Evolutionary conservation across 371 early-diverging fungal genomes (phyloP).

Genomic region (Thermomucor indicae-seudaticae): DNA sequence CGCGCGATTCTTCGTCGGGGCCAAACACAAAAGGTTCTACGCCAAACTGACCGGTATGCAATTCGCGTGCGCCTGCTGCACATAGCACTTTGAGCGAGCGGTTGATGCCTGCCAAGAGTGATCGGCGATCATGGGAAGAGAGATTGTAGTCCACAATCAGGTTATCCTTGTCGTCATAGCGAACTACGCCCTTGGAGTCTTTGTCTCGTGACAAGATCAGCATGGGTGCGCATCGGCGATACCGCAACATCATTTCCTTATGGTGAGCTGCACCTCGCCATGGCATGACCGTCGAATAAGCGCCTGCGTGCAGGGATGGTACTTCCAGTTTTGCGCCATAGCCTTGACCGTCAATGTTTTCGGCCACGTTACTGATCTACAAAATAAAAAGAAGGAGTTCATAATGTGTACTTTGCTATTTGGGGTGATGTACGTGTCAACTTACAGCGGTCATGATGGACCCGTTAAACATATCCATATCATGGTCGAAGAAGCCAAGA

Average conservation of each 20-base stretch:
- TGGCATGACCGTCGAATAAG: slow-evolving; percentile 38
- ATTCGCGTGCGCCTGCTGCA: slow-evolving; percentile 52
- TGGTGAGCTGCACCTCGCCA: slow-evolving; percentile 55
- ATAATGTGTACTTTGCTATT: too few relatives aligned
- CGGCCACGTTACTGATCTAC: slow-evolving; percentile 41
- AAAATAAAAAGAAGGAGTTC: too few relatives aligned
- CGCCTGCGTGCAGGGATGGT: slow-evolving; percentile 55
- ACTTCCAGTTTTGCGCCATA: slow-evolving; percentile 74
- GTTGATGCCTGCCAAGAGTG: slow-evolving; percentile 48
- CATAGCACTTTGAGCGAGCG: slow-evolving; percentile 47
- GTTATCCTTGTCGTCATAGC: slow-evolving; percentile 28
- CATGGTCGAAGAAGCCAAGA: slow-evolving; percentile 62
- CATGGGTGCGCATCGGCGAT: slow-evolving; percentile 44
- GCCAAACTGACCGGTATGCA: slow-evolving; percentile 53
- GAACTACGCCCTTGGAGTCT: slow-evolving; percentile 38
- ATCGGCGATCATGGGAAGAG: slow-evolving; percentile 50
- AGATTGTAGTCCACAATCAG: slow-evolving; percentile 39
- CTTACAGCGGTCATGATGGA: slow-evolving; percentile 73
- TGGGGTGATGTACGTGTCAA: too few relatives aligned
- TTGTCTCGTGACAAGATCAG: slow-evolving; percentile 68
- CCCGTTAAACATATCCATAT: slow-evolving; percentile 51
- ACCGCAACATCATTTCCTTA: slow-evolving; percentile 52
- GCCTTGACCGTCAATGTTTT: slow-evolving; percentile 51
- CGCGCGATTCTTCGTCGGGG: slow-evolving; percentile 23
- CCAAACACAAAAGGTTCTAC: slow-evolving; percentile 40